These are phyloP conservation scores for Neonectria magnoliae DNA, from an alignment of 2,329 filamentous ascomycete species.

Conservation along the genomic window DNA sequence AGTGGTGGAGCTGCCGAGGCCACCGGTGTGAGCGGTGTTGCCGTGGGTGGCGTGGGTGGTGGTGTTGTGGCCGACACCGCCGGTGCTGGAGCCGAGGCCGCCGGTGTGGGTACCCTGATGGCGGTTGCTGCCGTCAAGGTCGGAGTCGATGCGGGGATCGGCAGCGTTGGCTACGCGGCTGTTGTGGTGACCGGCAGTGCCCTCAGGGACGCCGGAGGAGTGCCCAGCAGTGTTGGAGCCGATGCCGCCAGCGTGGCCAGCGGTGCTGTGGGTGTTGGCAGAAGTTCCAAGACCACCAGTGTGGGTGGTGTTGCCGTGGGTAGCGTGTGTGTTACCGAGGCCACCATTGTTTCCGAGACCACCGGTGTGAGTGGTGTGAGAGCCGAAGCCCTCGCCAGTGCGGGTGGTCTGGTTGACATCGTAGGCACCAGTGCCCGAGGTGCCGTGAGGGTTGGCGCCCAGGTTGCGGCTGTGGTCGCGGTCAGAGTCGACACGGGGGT, in stretches of 20 bases:
- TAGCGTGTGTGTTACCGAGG: background rate
- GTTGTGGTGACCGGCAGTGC: constrained; percentile 55
- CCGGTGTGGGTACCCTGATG: constrained; percentile 29
- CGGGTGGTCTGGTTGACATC: constrained; percentile 52
- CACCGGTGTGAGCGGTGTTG: constrained; percentile 25
- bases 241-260: constrained; percentile 9
- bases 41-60: background rate
- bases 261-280: constrained; percentile 48
- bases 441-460: constrained; percentile 47
- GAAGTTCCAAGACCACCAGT: constrained; percentile 20
- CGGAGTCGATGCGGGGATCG: constrained; percentile 64
- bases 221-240: constrained; percentile 19
- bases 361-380: constrained; percentile 33
- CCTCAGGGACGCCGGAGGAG: constrained; percentile 32
- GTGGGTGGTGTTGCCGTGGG: constrained; percentile 31
- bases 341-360: constrained; percentile 8
- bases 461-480: constrained; percentile 51
- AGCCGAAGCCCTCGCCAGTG: constrained; percentile 38
- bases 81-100: constrained; percentile 26
- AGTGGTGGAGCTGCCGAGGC: constrained; percentile 23
- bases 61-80: background rate
- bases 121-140: constrained; percentile 54
- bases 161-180: constrained; percentile 59
- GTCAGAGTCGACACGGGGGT: constrained; percentile 66
- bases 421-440: constrained; percentile 36